Conservation (phyloP, 2,329 filamentous ascomycete species). For the Neopestalotiopsis rosae region DNA sequence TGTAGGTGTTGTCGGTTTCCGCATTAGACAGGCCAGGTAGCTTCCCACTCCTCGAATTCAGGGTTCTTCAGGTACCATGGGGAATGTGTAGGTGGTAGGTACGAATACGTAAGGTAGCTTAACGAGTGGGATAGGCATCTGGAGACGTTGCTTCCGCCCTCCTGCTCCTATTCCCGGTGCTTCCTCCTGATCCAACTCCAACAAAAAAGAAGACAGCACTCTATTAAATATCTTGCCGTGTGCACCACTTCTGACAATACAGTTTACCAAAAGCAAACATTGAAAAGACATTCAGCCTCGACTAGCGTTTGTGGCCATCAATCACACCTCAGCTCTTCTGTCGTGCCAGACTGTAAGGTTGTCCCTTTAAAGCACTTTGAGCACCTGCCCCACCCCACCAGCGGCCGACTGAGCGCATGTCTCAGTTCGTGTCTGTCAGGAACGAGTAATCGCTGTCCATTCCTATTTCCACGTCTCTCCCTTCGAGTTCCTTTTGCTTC, state of each 20-base stretch:
- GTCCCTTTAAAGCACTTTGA: not conserved
- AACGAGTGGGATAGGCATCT: not conserved
- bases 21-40: not conserved
- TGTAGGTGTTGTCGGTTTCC: not conserved
- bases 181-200: not conserved
- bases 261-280: not conserved
- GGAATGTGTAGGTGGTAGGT: not conserved
- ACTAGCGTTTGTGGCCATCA: not conserved
- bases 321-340: not conserved
- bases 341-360: not conserved
- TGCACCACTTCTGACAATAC: not conserved
- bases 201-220: not conserved
- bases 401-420: conserved; percentile 9
- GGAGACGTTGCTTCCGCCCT: not conserved
- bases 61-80: not conserved
- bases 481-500: not conserved
- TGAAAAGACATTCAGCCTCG: not conserved
- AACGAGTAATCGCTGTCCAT: conserved; percentile 1
- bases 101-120: not conserved
- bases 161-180: not conserved
- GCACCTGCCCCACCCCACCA: conserved; percentile 2
- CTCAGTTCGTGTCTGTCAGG: conserved; percentile 3
- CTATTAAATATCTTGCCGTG: not conserved
- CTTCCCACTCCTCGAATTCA: not conserved
- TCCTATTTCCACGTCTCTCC: conserved; percentile 2